These are phyloP conservation scores for Lipomyces mesembrius DNA, from an alignment of 805 yeast genomes.

Conservation along the genomic window DNA sequence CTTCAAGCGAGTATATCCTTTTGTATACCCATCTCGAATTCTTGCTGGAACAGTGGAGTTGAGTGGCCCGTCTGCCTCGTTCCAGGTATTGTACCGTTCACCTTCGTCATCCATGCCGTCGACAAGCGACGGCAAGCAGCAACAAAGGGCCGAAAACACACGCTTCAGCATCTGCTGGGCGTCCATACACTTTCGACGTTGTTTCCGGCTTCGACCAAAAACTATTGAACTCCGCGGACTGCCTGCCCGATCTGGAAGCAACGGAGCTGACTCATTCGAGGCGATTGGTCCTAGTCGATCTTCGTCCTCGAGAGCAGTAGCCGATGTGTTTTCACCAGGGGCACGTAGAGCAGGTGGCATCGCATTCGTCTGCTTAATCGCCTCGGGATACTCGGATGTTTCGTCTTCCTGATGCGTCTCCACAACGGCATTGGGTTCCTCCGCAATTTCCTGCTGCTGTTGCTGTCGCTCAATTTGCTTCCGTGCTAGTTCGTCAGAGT, in stretches of 20 bases:
- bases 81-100: constrained; percentile 8
- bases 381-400: neutral
- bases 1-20: constrained; percentile 16
- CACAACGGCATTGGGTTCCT: constrained; percentile 16
- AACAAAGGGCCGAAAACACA: constrained; percentile 15
- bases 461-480: neutral
- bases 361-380: neutral
- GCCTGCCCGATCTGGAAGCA: constrained; percentile 6
- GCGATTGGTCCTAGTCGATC: constrained; percentile 4
- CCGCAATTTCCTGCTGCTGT: constrained; percentile 9
- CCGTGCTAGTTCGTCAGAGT: constrained; percentile 3
- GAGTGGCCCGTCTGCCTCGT: constrained; percentile 8
- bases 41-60: constrained; percentile 4
- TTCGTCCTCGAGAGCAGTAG: constrained; percentile 1
- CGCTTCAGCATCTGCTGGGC: constrained; percentile 7
- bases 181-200: neutral
- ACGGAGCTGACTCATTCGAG: constrained; percentile 22
- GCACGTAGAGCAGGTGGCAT: neutral
- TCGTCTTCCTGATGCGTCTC: neutral
- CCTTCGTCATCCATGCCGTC: constrained; percentile 21
- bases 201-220: neutral
- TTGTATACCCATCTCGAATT: neutral
- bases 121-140: constrained; percentile 19
- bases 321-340: neutral
- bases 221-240: constrained; percentile 6